A percentile compares a stretch with the other conserved stretches of the same genome.
Evolutionary conservation across 2,329 filamentous ascomycete genomes (phyloP).

Genomic region (Curvularia verruculosa): DNA sequence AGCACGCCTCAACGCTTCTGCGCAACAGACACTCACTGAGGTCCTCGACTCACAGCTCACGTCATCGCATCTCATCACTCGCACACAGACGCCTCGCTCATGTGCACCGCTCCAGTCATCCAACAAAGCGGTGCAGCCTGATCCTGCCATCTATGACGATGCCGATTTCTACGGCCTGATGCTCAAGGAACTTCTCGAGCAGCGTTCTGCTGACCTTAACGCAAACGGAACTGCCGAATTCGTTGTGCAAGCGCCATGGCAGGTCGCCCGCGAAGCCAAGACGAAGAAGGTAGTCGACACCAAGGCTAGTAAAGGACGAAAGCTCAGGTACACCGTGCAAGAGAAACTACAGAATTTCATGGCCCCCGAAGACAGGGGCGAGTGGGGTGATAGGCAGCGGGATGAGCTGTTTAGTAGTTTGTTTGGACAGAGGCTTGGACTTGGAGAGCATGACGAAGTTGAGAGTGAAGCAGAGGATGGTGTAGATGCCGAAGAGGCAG

Average conservation of each 20-base stretch:
- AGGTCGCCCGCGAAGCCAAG: slow-evolving; percentile 77
- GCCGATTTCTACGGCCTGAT: slow-evolving; percentile 93
- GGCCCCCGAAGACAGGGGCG: slow-evolving; percentile 82
- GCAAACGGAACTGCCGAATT: slow-evolving; percentile 55
- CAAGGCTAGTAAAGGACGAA: slow-evolving; percentile 92
- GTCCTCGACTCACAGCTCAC: slow-evolving; percentile 73
- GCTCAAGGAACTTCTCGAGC: slow-evolving; percentile 90
- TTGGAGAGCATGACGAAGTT: slow-evolving; percentile 52
- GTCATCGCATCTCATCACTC: slow-evolving; percentile 70
- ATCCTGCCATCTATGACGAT: slow-evolving; percentile 78
- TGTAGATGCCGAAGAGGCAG: slow-evolving; percentile 46
- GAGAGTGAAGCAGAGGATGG: slow-evolving; percentile 45
- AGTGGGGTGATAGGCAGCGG: slow-evolving; percentile 80
- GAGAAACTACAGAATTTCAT: slow-evolving; percentile 99
- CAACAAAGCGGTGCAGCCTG: slow-evolving; percentile 29
- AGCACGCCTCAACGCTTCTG: slow-evolving; percentile 64
- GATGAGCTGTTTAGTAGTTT: slow-evolving; percentile 64
- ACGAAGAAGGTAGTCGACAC: slow-evolving; percentile 88
- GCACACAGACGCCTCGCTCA: slow-evolving; percentile 73
- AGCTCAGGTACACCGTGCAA: slow-evolving; percentile 92
- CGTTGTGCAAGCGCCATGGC: slow-evolving; percentile 58
- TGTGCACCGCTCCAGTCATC: slow-evolving; percentile 74
- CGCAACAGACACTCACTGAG: slow-evolving; percentile 68
- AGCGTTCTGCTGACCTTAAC: slow-evolving; percentile 71
- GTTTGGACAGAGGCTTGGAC: slow-evolving; percentile 54